Evolutionary conservation across 805 yeast genomes (phyloP).

Genomic region (Pichia nanzhaoensis): DNA sequence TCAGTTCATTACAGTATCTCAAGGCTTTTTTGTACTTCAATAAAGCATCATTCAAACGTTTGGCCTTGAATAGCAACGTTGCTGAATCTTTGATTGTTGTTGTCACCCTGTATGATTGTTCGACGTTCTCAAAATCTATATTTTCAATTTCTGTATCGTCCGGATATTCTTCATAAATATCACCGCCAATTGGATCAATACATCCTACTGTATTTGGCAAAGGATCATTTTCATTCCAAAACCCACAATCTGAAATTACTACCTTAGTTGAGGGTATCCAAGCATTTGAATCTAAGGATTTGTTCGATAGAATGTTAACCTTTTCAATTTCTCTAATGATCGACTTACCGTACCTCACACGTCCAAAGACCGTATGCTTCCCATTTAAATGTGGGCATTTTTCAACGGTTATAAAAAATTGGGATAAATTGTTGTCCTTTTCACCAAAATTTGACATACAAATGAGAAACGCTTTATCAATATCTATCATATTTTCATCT

Average conservation of each 20-base stretch:
- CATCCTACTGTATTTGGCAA: slow-evolving; percentile 61
- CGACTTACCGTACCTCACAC: slow-evolving; percentile 59
- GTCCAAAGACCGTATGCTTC: slow-evolving; percentile 74
- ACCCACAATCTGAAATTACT: slow-evolving; percentile 52
- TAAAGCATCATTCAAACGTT: slow-evolving; percentile 44
- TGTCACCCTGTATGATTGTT: slow-evolving; percentile 45
- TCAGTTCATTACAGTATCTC: slow-evolving; percentile 62
- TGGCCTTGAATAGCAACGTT: slow-evolving; percentile 48
- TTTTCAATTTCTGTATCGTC: slow-evolving; percentile 59
- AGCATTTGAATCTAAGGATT: slow-evolving; percentile 13
- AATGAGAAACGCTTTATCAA: slow-evolving; percentile 43
- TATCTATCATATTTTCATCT: slow-evolving; percentile 48
- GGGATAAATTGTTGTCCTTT: slow-evolving; percentile 48
- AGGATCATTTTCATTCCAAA: slow-evolving; percentile 45
- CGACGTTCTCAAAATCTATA: slow-evolving; percentile 42
- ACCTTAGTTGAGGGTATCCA: slow-evolving; percentile 39
- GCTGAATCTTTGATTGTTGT: slow-evolving; percentile 62
- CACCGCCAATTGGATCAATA: slow-evolving; percentile 57
- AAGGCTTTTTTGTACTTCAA: slow-evolving; percentile 61
- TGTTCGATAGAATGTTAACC: slow-evolving; percentile 37
- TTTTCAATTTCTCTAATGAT: slow-evolving; percentile 62
- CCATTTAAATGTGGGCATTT: slow-evolving; percentile 70
- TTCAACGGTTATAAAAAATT: slow-evolving; percentile 64
- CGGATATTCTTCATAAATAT: slow-evolving; percentile 68
- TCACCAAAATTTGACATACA: slow-evolving; percentile 62